Conservation (phyloP, 345 rosid genomes). For the Pugionium dolabratum region DNA sequence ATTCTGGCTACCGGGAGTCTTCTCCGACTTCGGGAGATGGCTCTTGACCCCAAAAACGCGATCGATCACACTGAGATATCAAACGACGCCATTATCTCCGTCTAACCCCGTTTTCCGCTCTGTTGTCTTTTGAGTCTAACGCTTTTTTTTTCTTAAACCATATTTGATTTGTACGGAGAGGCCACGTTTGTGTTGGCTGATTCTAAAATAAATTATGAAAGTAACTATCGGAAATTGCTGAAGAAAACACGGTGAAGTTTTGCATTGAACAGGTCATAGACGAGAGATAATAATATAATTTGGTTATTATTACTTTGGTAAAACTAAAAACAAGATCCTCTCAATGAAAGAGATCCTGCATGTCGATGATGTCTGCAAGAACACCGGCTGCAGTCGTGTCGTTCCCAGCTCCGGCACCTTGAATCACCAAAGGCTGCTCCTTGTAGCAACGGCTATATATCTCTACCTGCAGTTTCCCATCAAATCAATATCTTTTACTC, state of each 20-base stretch:
- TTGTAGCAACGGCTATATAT: conserved; percentile 79
- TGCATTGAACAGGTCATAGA: background rate
- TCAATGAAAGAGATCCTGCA: conserved; percentile 77
- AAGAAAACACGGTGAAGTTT: background rate
- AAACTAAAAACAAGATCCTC: background rate
- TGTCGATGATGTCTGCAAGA: conserved; percentile 83
- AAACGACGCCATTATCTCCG: conserved; percentile 18
- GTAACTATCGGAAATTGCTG: too few relatives aligned
- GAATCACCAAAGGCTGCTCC: conserved; percentile 81
- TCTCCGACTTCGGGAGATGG: conserved; percentile 53
- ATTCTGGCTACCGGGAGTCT: conserved; percentile 72
- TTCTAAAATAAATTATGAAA: too few relatives aligned
- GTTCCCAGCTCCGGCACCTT: conserved; percentile 98
- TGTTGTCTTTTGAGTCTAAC: background rate
- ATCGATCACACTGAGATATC: conserved; percentile 63
- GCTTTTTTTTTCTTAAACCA: background rate
- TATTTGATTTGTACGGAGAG: too few relatives aligned
- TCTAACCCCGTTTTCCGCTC: conserved; percentile 5
- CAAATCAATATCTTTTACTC: background rate
- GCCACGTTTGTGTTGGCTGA: background rate
- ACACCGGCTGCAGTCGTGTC: conserved; percentile 95
- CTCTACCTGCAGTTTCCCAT: conserved; percentile 62
- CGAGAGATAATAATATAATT: background rate
- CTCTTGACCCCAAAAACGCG: conserved; percentile 44
- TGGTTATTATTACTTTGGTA: conserved; percentile 5